phyloP scores from a whole-genome alignment of 768 basidiomycete species.

The Hericium coralloides region DNA sequence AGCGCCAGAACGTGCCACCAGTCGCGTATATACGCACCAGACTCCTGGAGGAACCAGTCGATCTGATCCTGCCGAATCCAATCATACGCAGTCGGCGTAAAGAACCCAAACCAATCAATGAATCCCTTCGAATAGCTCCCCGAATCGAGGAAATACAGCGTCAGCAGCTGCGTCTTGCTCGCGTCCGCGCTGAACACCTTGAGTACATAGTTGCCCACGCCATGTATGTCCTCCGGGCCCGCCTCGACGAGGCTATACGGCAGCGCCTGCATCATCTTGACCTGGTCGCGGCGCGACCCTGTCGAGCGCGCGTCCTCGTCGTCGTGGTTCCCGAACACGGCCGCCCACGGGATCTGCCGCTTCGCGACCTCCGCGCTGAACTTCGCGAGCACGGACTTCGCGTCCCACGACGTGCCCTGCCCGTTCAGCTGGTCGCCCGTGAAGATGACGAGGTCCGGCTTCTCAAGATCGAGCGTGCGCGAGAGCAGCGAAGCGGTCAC shows the following conservation, averaged over 20 bases:
- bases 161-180: constrained; percentile 85
- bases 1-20: not conserved
- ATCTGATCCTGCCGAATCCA: constrained; percentile 82
- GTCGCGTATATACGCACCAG: constrained; percentile 28
- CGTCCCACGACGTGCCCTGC: constrained; percentile 84
- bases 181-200: constrained; percentile 79
- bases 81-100: constrained; percentile 72
- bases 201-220: constrained; percentile 86
- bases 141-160: constrained; percentile 88
- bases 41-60: constrained; percentile 85
- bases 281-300: constrained; percentile 49
- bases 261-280: constrained; percentile 62
- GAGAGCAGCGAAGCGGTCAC: constrained; percentile 69
- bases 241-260: constrained; percentile 79
- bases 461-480: constrained; percentile 64
- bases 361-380: constrained; percentile 72
- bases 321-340: constrained; percentile 94
- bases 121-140: constrained; percentile 62
- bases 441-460: constrained; percentile 89
- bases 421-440: constrained; percentile 93
- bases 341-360: constrained; percentile 80
- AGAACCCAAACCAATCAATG: constrained; percentile 53
- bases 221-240: constrained; percentile 81
- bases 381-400: constrained; percentile 81
- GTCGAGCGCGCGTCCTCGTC: constrained; percentile 46